Evolutionary conservation across 2,329 filamentous ascomycete genomes (phyloP), one percentile per base, ranked within the genome.

Genomic region (Diaporthe citrichinensis): DNA sequence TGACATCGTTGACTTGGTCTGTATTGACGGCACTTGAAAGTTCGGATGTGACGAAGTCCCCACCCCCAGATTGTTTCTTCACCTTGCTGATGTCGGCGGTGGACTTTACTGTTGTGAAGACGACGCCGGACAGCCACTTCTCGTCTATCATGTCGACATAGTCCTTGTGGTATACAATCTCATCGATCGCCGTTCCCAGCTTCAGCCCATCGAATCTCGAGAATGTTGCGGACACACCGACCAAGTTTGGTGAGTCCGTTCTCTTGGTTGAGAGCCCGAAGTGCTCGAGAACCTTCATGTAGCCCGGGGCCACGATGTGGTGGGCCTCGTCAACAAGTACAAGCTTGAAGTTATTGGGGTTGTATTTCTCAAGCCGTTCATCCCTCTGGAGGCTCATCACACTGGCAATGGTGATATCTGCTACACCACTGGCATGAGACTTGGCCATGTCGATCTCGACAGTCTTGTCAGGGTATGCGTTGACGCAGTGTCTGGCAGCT

Each of bases 241-340:
- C 93, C 20, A 99, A 87, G 25, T 92, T 90, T 0, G 94, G 93
- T 17, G 89, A 87, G 49, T 84, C 78, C 0, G 82, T 84, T 17
- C 88, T 86, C 78, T 86, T 87, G 28, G 76, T 57, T 41, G 82
- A 80, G 25, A 98, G 88, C 0, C 92, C 91, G 82, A 99, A 98
- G 83, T 98, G 92, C n/a, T 89, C 87, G 65, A 99, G 86, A 0
- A 92, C 89, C 57, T 90, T 89, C 77, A 97, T 88, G 81, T 98
- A 98, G 10, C 92, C 92, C 2, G 91, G 89, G 0, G 97, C 94
- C 59, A 98, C 96, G 72, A 98, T 98, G 84, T 99, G 97, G 83
- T 99, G 97, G 6, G 96, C 97, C 84, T 99, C 97, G 78, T 99
- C 97, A 5, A 99, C 96, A 3, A 99, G 89, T 0, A 99, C 87